Percentiles rank a stretch among this genome's conserved stretches.
Evolutionary conservation across 768 basidiomycete genomes (phyloP).

Genomic region (Tephrocybe sp.): DNA sequence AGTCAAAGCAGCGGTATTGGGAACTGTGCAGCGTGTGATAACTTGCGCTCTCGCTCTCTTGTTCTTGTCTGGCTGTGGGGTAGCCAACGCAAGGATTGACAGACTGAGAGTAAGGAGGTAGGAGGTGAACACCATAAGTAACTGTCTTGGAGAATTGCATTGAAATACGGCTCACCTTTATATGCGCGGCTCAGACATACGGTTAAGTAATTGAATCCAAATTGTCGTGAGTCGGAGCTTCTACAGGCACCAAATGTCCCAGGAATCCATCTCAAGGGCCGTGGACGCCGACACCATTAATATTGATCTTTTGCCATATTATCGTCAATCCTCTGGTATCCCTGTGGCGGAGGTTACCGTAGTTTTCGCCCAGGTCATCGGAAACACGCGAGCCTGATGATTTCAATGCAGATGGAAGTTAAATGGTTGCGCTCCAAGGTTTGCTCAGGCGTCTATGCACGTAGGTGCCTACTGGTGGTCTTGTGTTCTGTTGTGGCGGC

Average conservation of each 20-base stretch:
- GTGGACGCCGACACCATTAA: no score
- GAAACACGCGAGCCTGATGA: no score
- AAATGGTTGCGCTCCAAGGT: no score
- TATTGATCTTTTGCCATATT: no score
- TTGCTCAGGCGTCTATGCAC: no score
- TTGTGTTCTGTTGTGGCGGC: no score
- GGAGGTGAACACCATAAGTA: conserved; percentile 11
- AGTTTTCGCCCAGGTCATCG: no score
- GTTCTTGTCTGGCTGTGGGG: conserved; percentile 16
- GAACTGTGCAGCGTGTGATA: conserved; percentile 18
- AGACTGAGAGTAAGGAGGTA: conserved; percentile 11
- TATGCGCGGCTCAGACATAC: neutral
- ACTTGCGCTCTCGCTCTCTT: conserved; percentile 17
- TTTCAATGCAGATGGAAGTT: no score
- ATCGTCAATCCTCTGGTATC: no score
- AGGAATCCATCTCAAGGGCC: no score
- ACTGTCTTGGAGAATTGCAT: neutral
- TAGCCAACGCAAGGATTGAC: conserved; percentile 6
- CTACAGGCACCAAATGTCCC: neutral
- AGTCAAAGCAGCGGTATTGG: conserved; percentile 20
- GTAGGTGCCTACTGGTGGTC: no score
- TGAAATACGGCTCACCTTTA: neutral
- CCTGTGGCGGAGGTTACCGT: no score
- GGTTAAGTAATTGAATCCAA: neutral
- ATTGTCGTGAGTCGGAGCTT: neutral